These are phyloP conservation scores for Penicillium freii DNA, from an alignment of 2,329 filamentous ascomycete genomes.

Conservation along the genomic window DNA sequence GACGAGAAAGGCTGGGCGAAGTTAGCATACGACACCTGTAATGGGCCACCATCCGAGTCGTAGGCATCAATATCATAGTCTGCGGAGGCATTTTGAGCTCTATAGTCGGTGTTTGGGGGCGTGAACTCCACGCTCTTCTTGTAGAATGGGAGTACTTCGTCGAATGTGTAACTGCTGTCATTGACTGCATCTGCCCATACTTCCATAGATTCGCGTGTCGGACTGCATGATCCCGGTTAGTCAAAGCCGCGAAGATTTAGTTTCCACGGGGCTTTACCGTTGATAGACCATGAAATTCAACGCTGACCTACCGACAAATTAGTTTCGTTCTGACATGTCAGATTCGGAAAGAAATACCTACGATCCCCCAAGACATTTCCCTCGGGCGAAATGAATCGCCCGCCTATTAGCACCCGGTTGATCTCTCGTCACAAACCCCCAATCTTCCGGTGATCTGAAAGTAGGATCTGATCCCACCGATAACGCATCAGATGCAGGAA, in stretches of 20 bases:
- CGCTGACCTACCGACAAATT: constrained; percentile 19
- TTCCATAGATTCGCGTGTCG: constrained; percentile 23
- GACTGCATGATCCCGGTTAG: constrained; percentile 10
- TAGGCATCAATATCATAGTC: constrained; percentile 27
- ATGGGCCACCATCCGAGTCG: constrained; percentile 32
- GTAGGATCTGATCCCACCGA: constrained; percentile 25
- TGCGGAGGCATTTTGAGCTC: constrained; percentile 27
- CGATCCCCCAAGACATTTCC: constrained; percentile 32
- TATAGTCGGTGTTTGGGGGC: constrained; percentile 20
- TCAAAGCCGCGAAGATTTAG: neutral
- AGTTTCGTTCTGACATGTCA: neutral
- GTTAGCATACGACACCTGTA: constrained; percentile 45
- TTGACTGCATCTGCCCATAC: constrained; percentile 30
- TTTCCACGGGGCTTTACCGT: constrained; percentile 10
- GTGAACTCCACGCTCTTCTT: constrained; percentile 30
- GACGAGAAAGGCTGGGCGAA: constrained; percentile 42
- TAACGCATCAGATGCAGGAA: constrained; percentile 22
- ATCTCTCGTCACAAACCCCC: constrained; percentile 25
- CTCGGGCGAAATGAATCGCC: constrained; percentile 27
- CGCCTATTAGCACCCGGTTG: constrained; percentile 27
- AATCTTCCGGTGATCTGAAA: constrained; percentile 18
- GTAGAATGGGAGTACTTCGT: constrained; percentile 26
- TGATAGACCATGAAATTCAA: constrained; percentile 34
- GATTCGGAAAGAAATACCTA: constrained; percentile 5
- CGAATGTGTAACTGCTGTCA: constrained; percentile 31